These are phyloP conservation scores for Phytophthora macrochlamydospora DNA, from an alignment of 352 stramenopile genomes.

Conservation along the genomic window DNA sequence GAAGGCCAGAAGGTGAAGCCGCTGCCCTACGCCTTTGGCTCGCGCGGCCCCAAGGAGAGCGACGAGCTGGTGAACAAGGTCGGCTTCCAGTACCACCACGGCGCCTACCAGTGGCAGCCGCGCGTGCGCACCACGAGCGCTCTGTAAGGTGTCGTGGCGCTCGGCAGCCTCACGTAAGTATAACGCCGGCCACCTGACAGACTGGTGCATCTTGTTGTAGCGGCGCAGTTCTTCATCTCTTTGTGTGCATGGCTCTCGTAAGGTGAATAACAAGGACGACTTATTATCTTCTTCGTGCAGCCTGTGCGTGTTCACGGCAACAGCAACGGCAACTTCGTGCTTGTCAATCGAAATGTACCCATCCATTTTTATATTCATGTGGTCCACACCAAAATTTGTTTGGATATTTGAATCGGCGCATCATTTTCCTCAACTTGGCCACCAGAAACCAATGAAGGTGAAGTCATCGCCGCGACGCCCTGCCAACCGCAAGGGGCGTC, in stretches of 20 bases:
- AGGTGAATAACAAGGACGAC: background rate
- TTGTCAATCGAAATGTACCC: too few species aligned
- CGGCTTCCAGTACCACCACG: constrained; percentile 82
- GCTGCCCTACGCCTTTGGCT: constrained; percentile 94
- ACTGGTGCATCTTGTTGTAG: background rate
- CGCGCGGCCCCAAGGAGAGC: constrained; percentile 91
- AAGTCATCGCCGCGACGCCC: too few species aligned
- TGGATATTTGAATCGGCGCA: background rate
- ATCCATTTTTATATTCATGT: too few species aligned
- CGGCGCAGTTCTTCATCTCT: constrained; percentile 6
- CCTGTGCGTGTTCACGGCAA: background rate
- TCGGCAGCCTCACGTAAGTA: constrained; percentile 20
- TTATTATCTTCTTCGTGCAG: background rate
- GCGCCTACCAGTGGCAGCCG: constrained; percentile 77
- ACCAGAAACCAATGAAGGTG: too few species aligned
- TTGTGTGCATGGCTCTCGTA: constrained; percentile 5
- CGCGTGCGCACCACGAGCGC: constrained; percentile 42
- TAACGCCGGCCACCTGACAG: too few species aligned
- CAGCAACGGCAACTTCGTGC: background rate
- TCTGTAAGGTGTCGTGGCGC: constrained; percentile 33
- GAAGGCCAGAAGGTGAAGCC: constrained; percentile 92
- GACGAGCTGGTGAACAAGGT: constrained; percentile 77
- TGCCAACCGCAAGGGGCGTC: constrained; percentile 14
- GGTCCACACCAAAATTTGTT: background rate
- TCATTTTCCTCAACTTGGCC: background rate